Evolutionary conservation across 495 filamentous ascomycete genomes (phyloP), one percentile per base, ranked within the genome.

Genomic region (Podospora fimiseda): DNA sequence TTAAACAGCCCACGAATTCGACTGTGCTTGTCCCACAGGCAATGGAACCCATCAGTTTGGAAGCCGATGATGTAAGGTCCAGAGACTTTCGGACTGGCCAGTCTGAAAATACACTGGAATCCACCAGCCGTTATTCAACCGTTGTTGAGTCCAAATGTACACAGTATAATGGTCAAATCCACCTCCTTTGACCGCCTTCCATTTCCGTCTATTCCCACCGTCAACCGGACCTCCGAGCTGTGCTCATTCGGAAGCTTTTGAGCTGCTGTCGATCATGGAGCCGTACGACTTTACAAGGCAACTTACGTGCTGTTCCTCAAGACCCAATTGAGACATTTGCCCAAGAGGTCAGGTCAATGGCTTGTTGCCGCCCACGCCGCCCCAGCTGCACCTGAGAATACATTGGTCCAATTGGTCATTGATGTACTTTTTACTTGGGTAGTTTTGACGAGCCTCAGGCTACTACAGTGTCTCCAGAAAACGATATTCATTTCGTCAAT

Each of bases 211-310:
- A n/a, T n/a, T n/a, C n/a, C n/a, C n/a, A n/a, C n/a, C n/a, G 15
- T 18, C 13, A 3, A 24, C 36, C 30, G 19, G 6, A 1, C 23
- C 21, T 20, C 9, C 22, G 2, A 24, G 19, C 3, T 14, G n/a
- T 13, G 15, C 13, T 18, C 13, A 4, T 9, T 50, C 48, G 0
- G 53, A 56, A 36, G 24, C 42, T 2, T 24, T 14, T 6, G 42
- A 16, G 5, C 18, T 51, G 37, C 16, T 51, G n/a, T 50, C 43
- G 2, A 33, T 22, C 2, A 15, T 51, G 6, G 43, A 56, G 36
- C 36, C 52, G 2, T 40, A 48, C 14, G 24, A 22, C 22, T 18
- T n/a, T 41, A 41, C 13, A 4, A 18, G 5, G 39, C 8, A n/a
- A 6, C n/a, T n/a, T n/a, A n/a, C n/a, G n/a, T n/a, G 5, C 39